Conservation (phyloP, 805 yeast genomes). For the Teunomyces gatunensis region DNA sequence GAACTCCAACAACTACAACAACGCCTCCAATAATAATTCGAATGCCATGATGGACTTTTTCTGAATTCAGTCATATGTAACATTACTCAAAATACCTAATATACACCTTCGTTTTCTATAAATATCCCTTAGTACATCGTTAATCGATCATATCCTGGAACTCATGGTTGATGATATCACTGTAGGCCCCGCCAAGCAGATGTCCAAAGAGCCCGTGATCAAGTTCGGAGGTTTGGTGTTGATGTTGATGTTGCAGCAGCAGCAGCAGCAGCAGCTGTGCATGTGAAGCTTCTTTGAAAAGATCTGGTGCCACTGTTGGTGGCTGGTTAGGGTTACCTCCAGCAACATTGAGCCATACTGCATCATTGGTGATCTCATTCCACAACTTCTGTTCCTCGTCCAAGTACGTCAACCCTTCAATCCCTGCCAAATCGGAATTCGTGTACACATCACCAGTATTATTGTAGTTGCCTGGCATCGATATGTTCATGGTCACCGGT, state of each 20-base stretch:
- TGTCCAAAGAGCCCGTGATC: constrained; percentile 5
- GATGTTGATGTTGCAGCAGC: not conserved
- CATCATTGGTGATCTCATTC: constrained; percentile 76
- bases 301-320: constrained; percentile 6
- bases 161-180: constrained; percentile 39
- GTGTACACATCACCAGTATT: constrained; percentile 29
- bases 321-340: constrained; percentile 21
- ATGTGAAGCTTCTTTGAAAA: not conserved
- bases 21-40: constrained; percentile 4
- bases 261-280: not conserved
- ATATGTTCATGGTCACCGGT: constrained; percentile 15
- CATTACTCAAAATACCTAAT: constrained; percentile 5
- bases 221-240: not conserved
- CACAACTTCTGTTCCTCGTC: constrained; percentile 55
- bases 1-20: constrained; percentile 11
- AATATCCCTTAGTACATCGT: not conserved
- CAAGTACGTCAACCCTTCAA: constrained; percentile 41
- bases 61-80: constrained; percentile 6
- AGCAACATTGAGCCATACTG: constrained; percentile 59
- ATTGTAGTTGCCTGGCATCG: constrained; percentile 3
- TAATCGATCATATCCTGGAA: constrained; percentile 23
- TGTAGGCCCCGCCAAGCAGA: constrained; percentile 26
- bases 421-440: constrained; percentile 38
- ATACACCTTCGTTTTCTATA: constrained; percentile 2
- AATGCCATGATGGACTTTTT: constrained; percentile 27